Conservation (phyloP, 805 yeast genomes). For the Pichia scutulata region DNA sequence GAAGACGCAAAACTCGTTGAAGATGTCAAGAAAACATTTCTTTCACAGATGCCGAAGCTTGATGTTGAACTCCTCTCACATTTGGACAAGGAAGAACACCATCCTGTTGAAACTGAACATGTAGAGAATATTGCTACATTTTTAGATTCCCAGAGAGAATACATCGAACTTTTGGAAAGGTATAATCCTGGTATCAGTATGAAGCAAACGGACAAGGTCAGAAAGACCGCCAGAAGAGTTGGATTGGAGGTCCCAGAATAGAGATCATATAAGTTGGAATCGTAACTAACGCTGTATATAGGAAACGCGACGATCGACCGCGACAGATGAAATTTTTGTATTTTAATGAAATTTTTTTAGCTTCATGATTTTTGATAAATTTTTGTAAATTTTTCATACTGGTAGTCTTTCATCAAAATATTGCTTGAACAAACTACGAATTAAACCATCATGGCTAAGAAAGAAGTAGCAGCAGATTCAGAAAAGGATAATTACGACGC, state of each 20-base stretch:
- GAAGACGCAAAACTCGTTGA: slow-evolving; percentile 29
- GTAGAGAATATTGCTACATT: slow-evolving; percentile 54
- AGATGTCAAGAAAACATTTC: slow-evolving; percentile 25
- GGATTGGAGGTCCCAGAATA: slow-evolving; percentile 64
- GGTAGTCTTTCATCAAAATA: background rate
- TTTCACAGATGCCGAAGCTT: slow-evolving; percentile 23
- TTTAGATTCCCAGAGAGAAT: slow-evolving; percentile 65
- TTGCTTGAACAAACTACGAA: too few relatives aligned
- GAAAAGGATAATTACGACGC: slow-evolving; percentile 63
- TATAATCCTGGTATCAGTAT: slow-evolving; percentile 80
- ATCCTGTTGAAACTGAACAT: slow-evolving; percentile 29
- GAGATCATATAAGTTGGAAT: background rate
- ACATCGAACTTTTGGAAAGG: slow-evolving; percentile 70
- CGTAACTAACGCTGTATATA: background rate
- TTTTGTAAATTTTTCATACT: background rate
- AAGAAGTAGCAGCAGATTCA: slow-evolving; percentile 49
- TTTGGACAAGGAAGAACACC: slow-evolving; percentile 19
- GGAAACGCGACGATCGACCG: background rate
- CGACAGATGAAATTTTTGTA: background rate
- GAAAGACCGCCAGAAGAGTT: slow-evolving; percentile 79
- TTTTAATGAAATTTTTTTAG: background rate
- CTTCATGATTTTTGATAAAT: background rate
- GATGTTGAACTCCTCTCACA: slow-evolving; percentile 22
- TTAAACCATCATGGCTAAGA: slow-evolving; percentile 33
- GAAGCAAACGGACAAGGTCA: slow-evolving; percentile 70